Conservation (phyloP, 1,284 basidiomycete genomes). For the Leccinum pachyderme region DNA sequence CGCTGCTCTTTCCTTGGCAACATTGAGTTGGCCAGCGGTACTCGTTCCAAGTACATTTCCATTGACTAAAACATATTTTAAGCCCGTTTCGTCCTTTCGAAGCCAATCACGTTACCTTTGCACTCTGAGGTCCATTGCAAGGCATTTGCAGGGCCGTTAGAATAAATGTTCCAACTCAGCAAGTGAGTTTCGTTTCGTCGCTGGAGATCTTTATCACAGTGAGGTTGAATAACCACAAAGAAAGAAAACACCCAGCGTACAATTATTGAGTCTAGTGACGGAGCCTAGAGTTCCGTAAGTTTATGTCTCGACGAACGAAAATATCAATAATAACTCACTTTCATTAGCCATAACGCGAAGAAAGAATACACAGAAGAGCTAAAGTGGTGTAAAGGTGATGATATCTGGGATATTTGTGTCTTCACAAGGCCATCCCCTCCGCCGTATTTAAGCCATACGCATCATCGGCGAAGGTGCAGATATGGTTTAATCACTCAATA, state of each 20-base stretch:
- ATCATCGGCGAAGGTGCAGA: slow-evolving; percentile 11
- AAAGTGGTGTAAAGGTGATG: neutral
- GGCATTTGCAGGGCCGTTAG: slow-evolving; percentile 40
- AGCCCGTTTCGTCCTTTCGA: neutral
- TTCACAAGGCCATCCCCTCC: neutral
- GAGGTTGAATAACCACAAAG: neutral
- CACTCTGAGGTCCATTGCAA: slow-evolving; percentile 51
- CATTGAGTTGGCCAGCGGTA: slow-evolving; percentile 39
- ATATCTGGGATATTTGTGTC: slow-evolving; percentile 2
- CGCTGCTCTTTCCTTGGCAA: slow-evolving; percentile 52
- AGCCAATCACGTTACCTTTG: slow-evolving; percentile 44
- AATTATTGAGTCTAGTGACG: slow-evolving; percentile 51
- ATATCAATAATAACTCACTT: slow-evolving; percentile 15
- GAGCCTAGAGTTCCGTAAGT: slow-evolving; percentile 35
- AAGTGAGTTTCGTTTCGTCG: slow-evolving; percentile 24
- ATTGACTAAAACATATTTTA: slow-evolving; percentile 38
- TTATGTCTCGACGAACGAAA: neutral
- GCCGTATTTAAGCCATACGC: slow-evolving; percentile 25
- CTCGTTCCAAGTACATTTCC: slow-evolving; percentile 47
- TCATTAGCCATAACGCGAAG: slow-evolving; percentile 18
- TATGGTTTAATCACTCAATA: neutral
- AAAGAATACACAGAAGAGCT: neutral
- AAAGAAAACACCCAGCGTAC: slow-evolving; percentile 32
- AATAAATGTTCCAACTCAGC: slow-evolving; percentile 42
- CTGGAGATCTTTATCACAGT: slow-evolving; percentile 41